Base-by-base conservation (phyloP, 2,329 filamentous ascomycete genomes). In the Aureobasidium sp. region DNA sequence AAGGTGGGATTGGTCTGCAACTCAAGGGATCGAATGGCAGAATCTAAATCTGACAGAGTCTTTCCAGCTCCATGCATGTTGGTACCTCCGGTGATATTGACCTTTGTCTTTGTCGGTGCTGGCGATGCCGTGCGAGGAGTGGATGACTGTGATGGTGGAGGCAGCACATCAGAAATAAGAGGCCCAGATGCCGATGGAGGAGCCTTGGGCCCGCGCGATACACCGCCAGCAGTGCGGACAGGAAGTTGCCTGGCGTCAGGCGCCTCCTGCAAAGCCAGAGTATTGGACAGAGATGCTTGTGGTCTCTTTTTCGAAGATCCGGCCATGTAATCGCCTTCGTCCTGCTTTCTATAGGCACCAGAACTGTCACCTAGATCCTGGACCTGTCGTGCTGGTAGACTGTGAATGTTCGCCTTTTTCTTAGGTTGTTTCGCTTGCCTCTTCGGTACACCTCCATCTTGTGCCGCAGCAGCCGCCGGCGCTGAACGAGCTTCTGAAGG, bases 21-120 rank as follows among this genome's bases (percentile, higher is more conserved):
- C 72, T 99, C 94, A 7, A 99, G 83, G 2, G 87, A 83, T 27
- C 92, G 87, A 67, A 99, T 97, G 5, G 93, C 92, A 1, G 91
- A 87, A 39, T 85, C 85, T 3, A 87, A 72, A 67, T 87, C 84
- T 17, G 84, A 84, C 20, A 94, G 78, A 0, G 87, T 85, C 1
- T 87, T 87, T 0, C 89, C 91, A 41, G 88, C 85, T 17, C 91
- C 90, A 62, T 91, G 87, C 89, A 94, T 94, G 1, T 89, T 85
- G 10, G 84, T 87, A 13, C 90, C 90, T 46, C 91, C 90, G 0
- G 88, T 80, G 62, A 94, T 86, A 66, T 84, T 84, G 61, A 90
- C 75, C 73, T 92, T 92, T 39, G 87, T 82, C 46, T 81, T 82
- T 4, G 76, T 74, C 41, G 71, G 68, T 13, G 75, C 74, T 2